Base-by-base conservation (phyloP, 345 rosid genomes). In the Camelina sativa region DNA sequence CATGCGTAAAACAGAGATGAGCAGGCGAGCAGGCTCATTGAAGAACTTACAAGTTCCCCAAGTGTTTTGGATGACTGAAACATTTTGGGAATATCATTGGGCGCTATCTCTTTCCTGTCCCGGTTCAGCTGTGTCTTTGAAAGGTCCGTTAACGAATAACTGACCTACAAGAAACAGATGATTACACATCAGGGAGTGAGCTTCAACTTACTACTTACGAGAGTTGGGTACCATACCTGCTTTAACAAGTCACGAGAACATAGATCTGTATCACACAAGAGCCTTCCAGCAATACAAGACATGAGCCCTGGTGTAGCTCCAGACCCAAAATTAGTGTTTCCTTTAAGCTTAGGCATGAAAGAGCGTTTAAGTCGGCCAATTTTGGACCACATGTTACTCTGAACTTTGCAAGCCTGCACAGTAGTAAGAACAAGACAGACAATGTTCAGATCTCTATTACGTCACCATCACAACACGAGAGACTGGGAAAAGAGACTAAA, bases 361-460 rank as follows among this genome's bases (percentile, higher is more conserved):
- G 96, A 87, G 52, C 99, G 99, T 84, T 89, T 92, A 55, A 95
- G 92, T 55, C 98, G 97, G 43, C 99, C 99, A 79, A 95, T 80
- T 85, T 90, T 95, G 82, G 99, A 95, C 99, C 99, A 95, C 89
- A 85, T 91, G 82, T 81, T 84, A 84, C 96, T 86, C 57, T 87
- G 84, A 72, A 95, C 99, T 78, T 80, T 85, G 72, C 99, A 95
- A 79, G 86, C 94, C 99, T 95, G 82, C 74, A 79, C 38, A 37
- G 35, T 32, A 51, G 13, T 35, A 23, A 58, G 38, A 60, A 73
- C 37, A 60, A 51, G 15, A 51, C 41, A 30, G 19, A 17, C 43
- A 40, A 53, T 30, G 56, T 51, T 51, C 37, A 35, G 16, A 62
- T 62, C 65, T 53, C 70, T 73, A 13, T 28, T 28, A 72, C 12